A percentile compares a stretch with the other conserved stretches of the same genome.
phyloP scores from a whole-genome alignment of 176 grass and related monocot genomes.

The Saccharum spontaneum region DNA sequence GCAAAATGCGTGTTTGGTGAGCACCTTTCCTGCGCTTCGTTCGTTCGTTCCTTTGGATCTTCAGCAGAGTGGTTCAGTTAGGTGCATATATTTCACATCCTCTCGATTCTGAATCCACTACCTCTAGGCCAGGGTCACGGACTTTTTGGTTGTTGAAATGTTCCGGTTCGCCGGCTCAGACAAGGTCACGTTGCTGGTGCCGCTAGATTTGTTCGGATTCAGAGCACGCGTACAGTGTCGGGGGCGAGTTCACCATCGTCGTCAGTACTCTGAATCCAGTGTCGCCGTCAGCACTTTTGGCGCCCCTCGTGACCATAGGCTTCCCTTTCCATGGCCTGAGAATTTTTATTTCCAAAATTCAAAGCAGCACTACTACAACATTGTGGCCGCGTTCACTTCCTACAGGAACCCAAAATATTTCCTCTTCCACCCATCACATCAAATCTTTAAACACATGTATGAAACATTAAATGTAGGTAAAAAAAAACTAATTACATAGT shows the following conservation, averaged over 20 bases:
- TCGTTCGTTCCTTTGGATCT: background rate
- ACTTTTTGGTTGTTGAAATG: conserved; percentile 33
- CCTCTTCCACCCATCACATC: no score
- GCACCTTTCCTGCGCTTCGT: background rate
- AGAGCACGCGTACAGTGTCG: conserved; percentile 22
- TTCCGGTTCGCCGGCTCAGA: background rate
- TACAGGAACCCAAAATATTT: no score
- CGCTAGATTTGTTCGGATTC: conserved; percentile 29
- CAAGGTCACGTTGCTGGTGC: conserved; percentile 25
- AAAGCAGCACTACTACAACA: background rate
- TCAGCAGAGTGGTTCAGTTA: conserved; percentile 10
- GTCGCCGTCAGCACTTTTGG: conserved; percentile 3
- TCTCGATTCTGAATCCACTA: background rate
- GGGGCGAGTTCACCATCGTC: background rate
- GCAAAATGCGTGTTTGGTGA: background rate
- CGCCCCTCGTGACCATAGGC: background rate
- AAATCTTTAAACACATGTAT: no score
- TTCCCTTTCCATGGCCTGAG: background rate
- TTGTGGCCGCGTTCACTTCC: no score
- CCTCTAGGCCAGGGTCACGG: background rate
- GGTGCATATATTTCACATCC: background rate
- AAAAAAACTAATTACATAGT: no score
- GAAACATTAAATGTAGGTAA: no score
- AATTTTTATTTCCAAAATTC: background rate
- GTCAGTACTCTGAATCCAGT: background rate